Percentiles rank a stretch among this genome's conserved stretches.
Conservation (phyloP, 2,329 filamentous ascomycete genomes). For the Scolecobasidium constrictum region DNA sequence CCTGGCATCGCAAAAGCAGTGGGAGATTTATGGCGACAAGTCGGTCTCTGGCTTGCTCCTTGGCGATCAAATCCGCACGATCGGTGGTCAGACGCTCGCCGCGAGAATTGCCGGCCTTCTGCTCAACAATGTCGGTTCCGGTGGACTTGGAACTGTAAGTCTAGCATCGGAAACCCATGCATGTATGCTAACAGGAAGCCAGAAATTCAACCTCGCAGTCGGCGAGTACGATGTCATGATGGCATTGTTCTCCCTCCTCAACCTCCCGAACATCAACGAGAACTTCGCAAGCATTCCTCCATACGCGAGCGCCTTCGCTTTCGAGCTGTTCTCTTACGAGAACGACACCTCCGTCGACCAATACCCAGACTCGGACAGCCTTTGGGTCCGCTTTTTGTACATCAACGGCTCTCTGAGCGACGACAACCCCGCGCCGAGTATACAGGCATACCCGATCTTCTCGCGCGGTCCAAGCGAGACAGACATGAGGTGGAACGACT, state of each 20-base stretch:
- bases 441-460: conserved; percentile 39
- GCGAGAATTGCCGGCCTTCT: conserved; percentile 28
- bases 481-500: conserved; percentile 40
- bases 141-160: conserved; percentile 18
- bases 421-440: conserved; percentile 11
- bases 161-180: conserved; percentile 6
- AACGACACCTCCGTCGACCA: conserved; percentile 12
- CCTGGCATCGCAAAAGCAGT: conserved; percentile 14
- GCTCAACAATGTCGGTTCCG: conserved; percentile 24
- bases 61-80: conserved; percentile 22
- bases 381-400: conserved; percentile 46
- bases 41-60: background rate
- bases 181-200: background rate
- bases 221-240: conserved; percentile 23
- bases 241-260: conserved; percentile 22
- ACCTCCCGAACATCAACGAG: conserved; percentile 20
- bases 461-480: conserved; percentile 32
- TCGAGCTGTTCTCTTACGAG: conserved; percentile 40
- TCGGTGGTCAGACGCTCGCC: conserved; percentile 33
- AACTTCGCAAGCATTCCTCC: conserved; percentile 40
- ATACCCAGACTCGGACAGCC: conserved; percentile 31
- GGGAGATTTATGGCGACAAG: conserved; percentile 9
- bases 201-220: conserved; percentile 34
- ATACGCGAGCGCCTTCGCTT: conserved; percentile 37
- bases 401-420: conserved; percentile 37